A percentile compares a stretch with the other conserved stretches of the same genome.
These are phyloP conservation scores for Leersia perrieri DNA, from an alignment of 176 grass and related monocot genomes.

Conservation along the genomic window DNA sequence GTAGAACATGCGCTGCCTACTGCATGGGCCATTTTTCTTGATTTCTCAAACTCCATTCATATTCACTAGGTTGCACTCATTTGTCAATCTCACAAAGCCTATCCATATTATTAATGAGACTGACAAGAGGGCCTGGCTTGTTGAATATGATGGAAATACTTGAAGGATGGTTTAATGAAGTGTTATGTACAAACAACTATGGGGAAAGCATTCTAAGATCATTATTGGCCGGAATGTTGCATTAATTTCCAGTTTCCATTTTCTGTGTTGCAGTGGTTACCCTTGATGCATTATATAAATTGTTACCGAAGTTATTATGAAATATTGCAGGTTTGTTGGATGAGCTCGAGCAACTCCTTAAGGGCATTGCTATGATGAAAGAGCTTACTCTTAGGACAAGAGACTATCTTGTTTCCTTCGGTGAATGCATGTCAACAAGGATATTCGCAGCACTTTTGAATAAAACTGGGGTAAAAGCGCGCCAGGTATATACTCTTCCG, in stretches of 20 bases:
- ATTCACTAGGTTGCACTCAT: not conserved
- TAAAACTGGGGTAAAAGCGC: constrained; percentile 67
- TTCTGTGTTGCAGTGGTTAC: not conserved
- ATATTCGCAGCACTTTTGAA: constrained; percentile 80
- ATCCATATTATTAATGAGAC: not conserved
- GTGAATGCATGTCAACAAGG: constrained; percentile 87
- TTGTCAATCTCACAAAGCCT: not conserved
- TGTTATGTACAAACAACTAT: not conserved
- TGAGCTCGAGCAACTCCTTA: constrained; percentile 76
- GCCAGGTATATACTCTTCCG: constrained; percentile 43
- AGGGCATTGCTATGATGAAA: constrained; percentile 92
- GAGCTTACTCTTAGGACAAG: constrained; percentile 69
- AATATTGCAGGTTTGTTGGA: constrained; percentile 54
- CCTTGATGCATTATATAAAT: not conserved
- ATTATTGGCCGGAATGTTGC: not conserved
- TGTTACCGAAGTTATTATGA: not conserved
- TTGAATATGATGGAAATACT: not conserved
- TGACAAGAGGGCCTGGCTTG: not conserved
- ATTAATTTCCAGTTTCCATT: not conserved
- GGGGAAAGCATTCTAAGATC: not conserved
- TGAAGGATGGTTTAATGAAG: not conserved
- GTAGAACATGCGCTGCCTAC: not conserved
- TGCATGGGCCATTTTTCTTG: not conserved
- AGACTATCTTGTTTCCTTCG: constrained; percentile 81
- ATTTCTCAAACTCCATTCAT: not conserved